Base-by-base conservation (phyloP, 257 asterid species). In the Cruciata laevipes region DNA sequence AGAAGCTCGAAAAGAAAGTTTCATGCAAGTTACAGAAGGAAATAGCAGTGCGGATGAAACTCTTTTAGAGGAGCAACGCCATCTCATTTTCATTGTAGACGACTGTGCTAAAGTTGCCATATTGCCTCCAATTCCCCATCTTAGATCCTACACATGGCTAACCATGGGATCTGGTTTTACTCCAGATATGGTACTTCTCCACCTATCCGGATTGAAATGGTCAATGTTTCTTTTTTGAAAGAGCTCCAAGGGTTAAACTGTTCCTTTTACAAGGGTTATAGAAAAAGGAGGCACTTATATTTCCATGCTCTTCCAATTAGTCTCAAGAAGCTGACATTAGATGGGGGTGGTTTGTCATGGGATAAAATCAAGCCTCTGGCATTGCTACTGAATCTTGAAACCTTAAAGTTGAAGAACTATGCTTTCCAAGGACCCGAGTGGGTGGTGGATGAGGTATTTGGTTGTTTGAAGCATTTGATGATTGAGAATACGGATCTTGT, bases 1-100 rank as follows among this genome's bases (percentile, higher is more conserved):
- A 73, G 76, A 76, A 75, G 81, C 84, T 21, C 24, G 44, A 31
- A 73, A 59, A 66, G 81, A 79, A 42, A 77, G 72, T 16, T 74
- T 82, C 68, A 64, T 74, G 77, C 71, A 69, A 59, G 27, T 70
- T n/a, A 9, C n/a, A 7, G 31, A n/a, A 47, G 37, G 51, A 61
- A 21, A 62, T 61, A 0, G 17, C 33, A 10, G 3, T 2, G 55
- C 30, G 13, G 35, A 47, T 42, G 51, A 2, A 18, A 42, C 0
- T 3, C 6, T 18, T 13, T 49, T 61, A 21, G 27, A 21, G 17
- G 24, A 61, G 3, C 51, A 47, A 69, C 65, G 69, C 7, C 80
- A 71, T 42, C 56, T 66, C 24, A 66, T 74, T 35, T 68, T 63
- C 67, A 67, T 63, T 3, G 52, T 58, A 18, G 76, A 74, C 64